Evolutionary conservation across 495 filamentous ascomycete species (phyloP).

Genomic region (Tuber calosporum): DNA sequence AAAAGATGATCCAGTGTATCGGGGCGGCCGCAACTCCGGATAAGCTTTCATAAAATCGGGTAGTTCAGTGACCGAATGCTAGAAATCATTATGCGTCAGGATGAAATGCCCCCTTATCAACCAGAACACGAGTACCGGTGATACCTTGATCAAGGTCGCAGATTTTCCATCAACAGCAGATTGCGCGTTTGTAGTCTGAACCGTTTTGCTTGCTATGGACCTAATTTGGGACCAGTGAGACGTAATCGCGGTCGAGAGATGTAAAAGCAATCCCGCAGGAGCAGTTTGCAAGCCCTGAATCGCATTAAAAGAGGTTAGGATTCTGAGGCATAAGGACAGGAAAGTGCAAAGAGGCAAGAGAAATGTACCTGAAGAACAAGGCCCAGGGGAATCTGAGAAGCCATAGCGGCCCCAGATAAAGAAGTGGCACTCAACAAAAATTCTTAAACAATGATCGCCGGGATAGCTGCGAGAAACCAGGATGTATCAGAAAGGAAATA

Average conservation of each 20-base stretch:
- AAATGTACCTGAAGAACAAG: constrained; percentile 29
- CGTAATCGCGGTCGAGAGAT: constrained; percentile 19
- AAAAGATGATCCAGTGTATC: constrained; percentile 20
- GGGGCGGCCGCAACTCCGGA: constrained; percentile 18
- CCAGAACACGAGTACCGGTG: background rate
- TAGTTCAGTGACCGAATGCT: constrained; percentile 20
- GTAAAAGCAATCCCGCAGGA: constrained; percentile 20
- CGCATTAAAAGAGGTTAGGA: background rate
- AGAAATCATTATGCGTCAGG: background rate
- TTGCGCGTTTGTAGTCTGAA: background rate
- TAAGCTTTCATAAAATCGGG: constrained; percentile 28
- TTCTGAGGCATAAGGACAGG: background rate
- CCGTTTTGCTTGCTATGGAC: constrained; percentile 3
- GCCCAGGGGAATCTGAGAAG: constrained; percentile 32
- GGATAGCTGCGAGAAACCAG: background rate
- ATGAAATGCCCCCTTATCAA: background rate
- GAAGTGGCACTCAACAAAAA: background rate
- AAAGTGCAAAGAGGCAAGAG: constrained; percentile 6
- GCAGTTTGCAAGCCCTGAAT: constrained; percentile 26
- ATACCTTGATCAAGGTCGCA: background rate
- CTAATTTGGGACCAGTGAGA: constrained; percentile 21
- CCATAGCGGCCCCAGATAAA: constrained; percentile 33
- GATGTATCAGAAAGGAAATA: background rate
- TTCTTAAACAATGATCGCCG: background rate
- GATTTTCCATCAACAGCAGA: background rate